Percentiles rank a stretch among this genome's conserved stretches.
Evolutionary conservation across 495 filamentous ascomycete species (phyloP).

Genomic region (Neurospora terricola): DNA sequence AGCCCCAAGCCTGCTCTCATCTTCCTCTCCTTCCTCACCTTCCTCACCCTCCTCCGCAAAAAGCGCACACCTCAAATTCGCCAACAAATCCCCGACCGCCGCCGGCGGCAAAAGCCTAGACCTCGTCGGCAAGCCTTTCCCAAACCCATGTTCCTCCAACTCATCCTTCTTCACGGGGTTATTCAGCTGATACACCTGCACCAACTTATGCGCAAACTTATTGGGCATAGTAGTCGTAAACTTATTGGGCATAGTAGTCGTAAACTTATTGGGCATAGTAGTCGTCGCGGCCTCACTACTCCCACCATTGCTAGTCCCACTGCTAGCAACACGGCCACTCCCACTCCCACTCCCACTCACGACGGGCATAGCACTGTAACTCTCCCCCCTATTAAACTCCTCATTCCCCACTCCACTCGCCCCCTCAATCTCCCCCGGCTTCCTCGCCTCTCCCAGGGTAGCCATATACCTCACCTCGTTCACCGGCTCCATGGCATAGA

Average conservation of each 20-base stretch:
- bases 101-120: constrained; percentile 35
- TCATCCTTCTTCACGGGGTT: constrained; percentile 33
- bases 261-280: too few relatives aligned
- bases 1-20: neutral
- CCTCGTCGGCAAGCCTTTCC: constrained; percentile 26
- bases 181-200: constrained; percentile 43
- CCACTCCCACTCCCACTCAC: neutral
- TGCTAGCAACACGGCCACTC: neutral
- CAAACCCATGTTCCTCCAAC: constrained; percentile 34
- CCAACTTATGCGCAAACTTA: constrained; percentile 36
- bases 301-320: neutral
- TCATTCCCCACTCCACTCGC: constrained; percentile 32
- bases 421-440: constrained; percentile 31
- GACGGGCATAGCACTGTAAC: too few relatives aligned
- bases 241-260: constrained; percentile 6
- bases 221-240: constrained; percentile 17
- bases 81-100: constrained; percentile 35
- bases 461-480: constrained; percentile 41
- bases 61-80: constrained; percentile 32
- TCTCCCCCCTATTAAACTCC: constrained; percentile 35
- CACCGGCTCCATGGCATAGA: constrained; percentile 30
- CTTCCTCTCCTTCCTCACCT: constrained; percentile 3
- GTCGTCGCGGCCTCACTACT: neutral
- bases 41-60: constrained; percentile 21
- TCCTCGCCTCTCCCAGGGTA: constrained; percentile 26